phyloP scores from a whole-genome alignment of 495 filamentous ascomycete genomes.

The Daldinia childiae region DNA sequence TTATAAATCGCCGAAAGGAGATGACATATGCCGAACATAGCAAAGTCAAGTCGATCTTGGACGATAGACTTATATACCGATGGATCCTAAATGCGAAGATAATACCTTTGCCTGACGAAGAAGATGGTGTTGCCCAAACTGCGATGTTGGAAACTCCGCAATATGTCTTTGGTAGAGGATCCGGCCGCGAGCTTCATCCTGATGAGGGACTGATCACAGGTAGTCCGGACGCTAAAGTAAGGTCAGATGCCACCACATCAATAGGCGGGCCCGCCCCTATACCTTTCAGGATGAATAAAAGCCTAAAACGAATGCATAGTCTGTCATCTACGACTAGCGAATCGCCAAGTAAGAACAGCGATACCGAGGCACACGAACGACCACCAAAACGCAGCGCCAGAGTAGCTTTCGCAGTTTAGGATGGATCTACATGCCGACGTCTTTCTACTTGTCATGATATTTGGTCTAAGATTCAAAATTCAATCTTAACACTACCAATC shows the following conservation, averaged over 20 bases:
- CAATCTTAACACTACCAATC: neutral
- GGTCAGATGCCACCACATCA: neutral
- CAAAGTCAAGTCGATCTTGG: conserved; percentile 74
- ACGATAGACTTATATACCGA: conserved; percentile 77
- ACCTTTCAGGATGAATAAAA: conserved; percentile 12
- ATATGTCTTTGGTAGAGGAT: conserved; percentile 66
- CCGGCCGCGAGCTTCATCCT: conserved; percentile 48
- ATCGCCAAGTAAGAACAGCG: neutral
- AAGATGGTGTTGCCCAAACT: conserved; percentile 63
- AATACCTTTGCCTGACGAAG: conserved; percentile 62
- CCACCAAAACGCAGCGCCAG: conserved; percentile 16
- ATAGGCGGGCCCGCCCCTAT: neutral
- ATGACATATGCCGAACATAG: conserved; percentile 81
- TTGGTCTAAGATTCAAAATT: neutral
- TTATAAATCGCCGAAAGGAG: conserved; percentile 73
- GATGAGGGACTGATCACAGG: conserved; percentile 49
- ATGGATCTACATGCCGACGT: neutral
- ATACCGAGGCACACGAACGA: neutral
- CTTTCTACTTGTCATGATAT: neutral
- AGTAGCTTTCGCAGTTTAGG: conserved; percentile 25
- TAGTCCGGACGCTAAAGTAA: conserved; percentile 36
- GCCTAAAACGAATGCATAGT: conserved; percentile 29
- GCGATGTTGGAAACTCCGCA: conserved; percentile 63
- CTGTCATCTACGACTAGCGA: conserved; percentile 1
- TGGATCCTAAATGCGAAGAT: conserved; percentile 81